Percentiles rank a stretch among this genome's conserved stretches.
Evolutionary conservation across 2,329 filamentous ascomycete genomes (phyloP).

Genomic region (Fusarium begoniae): DNA sequence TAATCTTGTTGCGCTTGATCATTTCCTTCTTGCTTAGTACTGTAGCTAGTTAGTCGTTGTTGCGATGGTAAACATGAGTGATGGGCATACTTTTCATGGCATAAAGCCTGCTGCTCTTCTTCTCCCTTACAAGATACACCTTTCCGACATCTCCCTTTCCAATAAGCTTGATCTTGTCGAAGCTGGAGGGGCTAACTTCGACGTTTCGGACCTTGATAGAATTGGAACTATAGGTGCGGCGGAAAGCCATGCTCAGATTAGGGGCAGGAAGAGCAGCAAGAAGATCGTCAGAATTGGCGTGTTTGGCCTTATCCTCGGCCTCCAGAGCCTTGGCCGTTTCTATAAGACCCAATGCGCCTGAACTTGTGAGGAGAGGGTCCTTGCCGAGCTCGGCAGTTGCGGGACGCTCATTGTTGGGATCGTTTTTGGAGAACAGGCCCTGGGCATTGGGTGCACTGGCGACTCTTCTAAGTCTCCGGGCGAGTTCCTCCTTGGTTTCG

Average conservation of each 20-base stretch:
- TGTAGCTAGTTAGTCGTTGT: slow-evolving; percentile 56
- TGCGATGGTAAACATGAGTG: not conserved
- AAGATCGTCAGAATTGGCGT: slow-evolving; percentile 58
- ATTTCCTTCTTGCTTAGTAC: slow-evolving; percentile 99
- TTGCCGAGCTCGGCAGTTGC: slow-evolving; percentile 88
- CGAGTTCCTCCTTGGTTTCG: slow-evolving; percentile 91
- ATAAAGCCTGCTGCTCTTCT: slow-evolving; percentile 94
- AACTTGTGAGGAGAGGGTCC: slow-evolving; percentile 71
- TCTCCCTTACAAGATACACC: slow-evolving; percentile 96
- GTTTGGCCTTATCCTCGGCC: slow-evolving; percentile 47
- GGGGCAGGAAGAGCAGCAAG: slow-evolving; percentile 72
- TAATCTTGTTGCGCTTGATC: slow-evolving; percentile 99
- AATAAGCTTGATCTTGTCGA: slow-evolving; percentile 99
- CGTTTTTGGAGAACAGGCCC: slow-evolving; percentile 76
- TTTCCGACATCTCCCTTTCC: slow-evolving; percentile 99
- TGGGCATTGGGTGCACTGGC: slow-evolving; percentile 98
- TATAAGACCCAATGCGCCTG: slow-evolving; percentile 52
- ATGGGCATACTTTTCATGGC: slow-evolving; percentile 89
- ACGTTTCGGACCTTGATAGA: slow-evolving; percentile 99
- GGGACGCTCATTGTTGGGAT: slow-evolving; percentile 71
- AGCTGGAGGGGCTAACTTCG: slow-evolving; percentile 93
- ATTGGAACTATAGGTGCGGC: slow-evolving; percentile 97
- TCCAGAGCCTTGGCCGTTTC: slow-evolving; percentile 42
- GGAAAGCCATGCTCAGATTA: slow-evolving; percentile 78
- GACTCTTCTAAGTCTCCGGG: slow-evolving; percentile 89